These are phyloP conservation scores for Thalassiosira mediterranea DNA, from an alignment of 352 stramenopile species.

Conservation along the genomic window DNA sequence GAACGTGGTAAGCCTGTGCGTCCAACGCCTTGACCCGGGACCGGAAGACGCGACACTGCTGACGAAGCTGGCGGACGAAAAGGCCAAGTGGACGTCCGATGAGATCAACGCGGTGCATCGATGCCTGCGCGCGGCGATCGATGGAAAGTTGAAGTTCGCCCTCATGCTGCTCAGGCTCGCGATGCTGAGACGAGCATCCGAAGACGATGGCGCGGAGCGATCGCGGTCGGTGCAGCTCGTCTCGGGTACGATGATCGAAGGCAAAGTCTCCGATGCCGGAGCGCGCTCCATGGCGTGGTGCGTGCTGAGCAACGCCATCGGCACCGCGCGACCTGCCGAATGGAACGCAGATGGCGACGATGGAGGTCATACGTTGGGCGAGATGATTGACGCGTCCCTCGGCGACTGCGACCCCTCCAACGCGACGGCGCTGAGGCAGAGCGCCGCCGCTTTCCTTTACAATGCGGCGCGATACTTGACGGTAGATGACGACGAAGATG, in stretches of 20 bases:
- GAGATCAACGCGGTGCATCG: slow-evolving; percentile 54
- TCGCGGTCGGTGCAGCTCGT: slow-evolving; percentile 21
- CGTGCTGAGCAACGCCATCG: slow-evolving; percentile 58
- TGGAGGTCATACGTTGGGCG: not conserved
- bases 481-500: not conserved
- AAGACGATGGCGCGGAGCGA: not conserved
- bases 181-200: slow-evolving; percentile 39
- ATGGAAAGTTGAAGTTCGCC: slow-evolving; percentile 45
- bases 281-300: slow-evolving; percentile 62
- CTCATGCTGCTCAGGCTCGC: slow-evolving; percentile 64
- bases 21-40: slow-evolving; percentile 22
- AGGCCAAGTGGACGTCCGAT: slow-evolving; percentile 44
- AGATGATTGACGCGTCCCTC: slow-evolving; percentile 46
- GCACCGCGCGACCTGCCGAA: slow-evolving; percentile 3
- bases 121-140: slow-evolving; percentile 35
- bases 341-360: not conserved
- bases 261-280: slow-evolving; percentile 11
- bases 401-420: slow-evolving; percentile 27
- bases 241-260: slow-evolving; percentile 18
- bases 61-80: slow-evolving; percentile 35
- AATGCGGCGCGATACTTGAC: slow-evolving; percentile 53
- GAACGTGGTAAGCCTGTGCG: slow-evolving; percentile 28
- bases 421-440: slow-evolving; percentile 53
- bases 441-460: slow-evolving; percentile 67
- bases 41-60: slow-evolving; percentile 18